phyloP scores from a whole-genome alignment of 2,329 filamentous ascomycete species.

The Fusarium solani-melongenae region DNA sequence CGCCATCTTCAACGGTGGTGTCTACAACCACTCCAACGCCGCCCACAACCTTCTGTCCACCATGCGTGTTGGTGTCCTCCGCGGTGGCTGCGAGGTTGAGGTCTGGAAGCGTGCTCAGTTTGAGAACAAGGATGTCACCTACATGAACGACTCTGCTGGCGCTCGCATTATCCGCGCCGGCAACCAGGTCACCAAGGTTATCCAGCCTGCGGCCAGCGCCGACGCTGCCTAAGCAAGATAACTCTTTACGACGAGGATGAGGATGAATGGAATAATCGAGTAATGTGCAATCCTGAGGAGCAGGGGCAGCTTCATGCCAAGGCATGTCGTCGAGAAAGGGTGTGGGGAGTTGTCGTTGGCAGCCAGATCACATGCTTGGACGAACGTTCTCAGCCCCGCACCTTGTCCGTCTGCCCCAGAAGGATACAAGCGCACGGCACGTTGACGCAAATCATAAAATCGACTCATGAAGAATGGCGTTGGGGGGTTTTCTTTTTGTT shows the following conservation, averaged over 20 bases:
- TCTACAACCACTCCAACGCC: conserved; percentile 90
- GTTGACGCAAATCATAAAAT: conserved; percentile 38
- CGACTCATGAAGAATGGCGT: conserved; percentile 44
- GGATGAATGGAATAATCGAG: conserved; percentile 33
- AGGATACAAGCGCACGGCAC: conserved; percentile 19
- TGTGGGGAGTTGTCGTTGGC: conserved; percentile 19
- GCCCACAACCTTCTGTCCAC: conserved; percentile 90
- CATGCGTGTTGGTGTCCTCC: conserved; percentile 88
- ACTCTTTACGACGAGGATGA: conserved; percentile 28
- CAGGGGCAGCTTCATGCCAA: conserved; percentile 16
- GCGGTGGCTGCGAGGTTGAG: conserved; percentile 88
- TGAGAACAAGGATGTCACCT: conserved; percentile 84
- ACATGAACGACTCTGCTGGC: conserved; percentile 83
- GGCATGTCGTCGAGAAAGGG: conserved; percentile 27
- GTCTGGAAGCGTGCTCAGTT: conserved; percentile 90
- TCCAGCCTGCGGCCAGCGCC: conserved; percentile 82
- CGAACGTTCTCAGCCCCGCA: conserved; percentile 18
- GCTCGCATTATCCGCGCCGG: conserved; percentile 88
- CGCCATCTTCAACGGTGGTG: conserved; percentile 90
- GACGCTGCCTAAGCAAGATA: conserved; percentile 74
- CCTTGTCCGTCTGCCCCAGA: neutral
- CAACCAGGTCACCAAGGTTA: conserved; percentile 84
- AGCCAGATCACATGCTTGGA: conserved; percentile 36
- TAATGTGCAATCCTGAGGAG: conserved; percentile 23
- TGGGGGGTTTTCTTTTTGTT: conserved; percentile 37